These are phyloP conservation scores for Kwoniella botswanensis DNA, from an alignment of 768 basidiomycete genomes.

Conservation along the genomic window DNA sequence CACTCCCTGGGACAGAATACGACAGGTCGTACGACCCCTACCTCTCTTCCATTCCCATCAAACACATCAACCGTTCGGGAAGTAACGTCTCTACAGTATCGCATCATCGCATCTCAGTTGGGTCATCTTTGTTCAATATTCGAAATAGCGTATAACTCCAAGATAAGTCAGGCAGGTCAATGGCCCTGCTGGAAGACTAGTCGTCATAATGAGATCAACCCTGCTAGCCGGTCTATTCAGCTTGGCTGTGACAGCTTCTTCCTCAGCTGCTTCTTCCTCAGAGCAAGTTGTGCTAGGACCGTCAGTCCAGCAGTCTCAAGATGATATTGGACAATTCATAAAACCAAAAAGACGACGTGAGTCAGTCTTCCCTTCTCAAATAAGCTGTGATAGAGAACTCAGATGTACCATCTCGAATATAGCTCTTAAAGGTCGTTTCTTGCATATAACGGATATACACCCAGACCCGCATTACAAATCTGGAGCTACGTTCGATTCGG, in stretches of 20 bases:
- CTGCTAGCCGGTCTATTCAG: slow-evolving; percentile 7
- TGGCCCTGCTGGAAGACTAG: too few species aligned
- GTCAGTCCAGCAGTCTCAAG: background rate
- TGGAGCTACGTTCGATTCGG: slow-evolving; percentile 49
- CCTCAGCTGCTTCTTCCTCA: background rate
- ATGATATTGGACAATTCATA: background rate
- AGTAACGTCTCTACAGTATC: too few species aligned
- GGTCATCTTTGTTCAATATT: too few species aligned
- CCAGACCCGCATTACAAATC: slow-evolving; percentile 54
- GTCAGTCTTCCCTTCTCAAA: background rate
- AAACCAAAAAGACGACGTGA: slow-evolving; percentile 23
- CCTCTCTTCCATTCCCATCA: too few species aligned
- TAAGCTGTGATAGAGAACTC: background rate
- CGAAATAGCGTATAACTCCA: too few species aligned
- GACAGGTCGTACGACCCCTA: too few species aligned
- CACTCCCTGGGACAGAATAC: too few species aligned
- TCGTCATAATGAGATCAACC: slow-evolving; percentile 3
- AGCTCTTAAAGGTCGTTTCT: slow-evolving; percentile 54
- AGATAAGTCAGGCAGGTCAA: too few species aligned
- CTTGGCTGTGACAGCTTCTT: slow-evolving; percentile 2
- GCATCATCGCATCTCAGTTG: too few species aligned
- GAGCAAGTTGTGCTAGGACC: slow-evolving; percentile 3
- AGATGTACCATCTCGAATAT: background rate
- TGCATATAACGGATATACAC: slow-evolving; percentile 58
- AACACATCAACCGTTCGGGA: too few species aligned